These are phyloP conservation scores for Petunia axillaris DNA, from an alignment of 257 asterid genomes.

Conservation along the genomic window DNA sequence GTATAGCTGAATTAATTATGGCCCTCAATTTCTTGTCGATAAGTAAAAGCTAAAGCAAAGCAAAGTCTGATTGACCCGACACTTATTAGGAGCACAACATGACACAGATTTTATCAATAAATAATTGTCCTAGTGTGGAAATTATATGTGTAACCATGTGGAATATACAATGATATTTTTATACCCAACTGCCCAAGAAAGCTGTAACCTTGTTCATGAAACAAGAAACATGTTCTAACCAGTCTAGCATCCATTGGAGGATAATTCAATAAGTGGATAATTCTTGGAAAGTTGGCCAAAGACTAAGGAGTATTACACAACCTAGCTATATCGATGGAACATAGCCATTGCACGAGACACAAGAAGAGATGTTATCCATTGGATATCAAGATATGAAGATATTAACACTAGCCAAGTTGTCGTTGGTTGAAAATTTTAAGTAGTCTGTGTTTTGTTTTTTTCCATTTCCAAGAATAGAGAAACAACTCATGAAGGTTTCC, in stretches of 20 bases:
- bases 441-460: background rate
- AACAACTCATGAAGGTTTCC: background rate
- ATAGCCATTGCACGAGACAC: conserved; percentile 35
- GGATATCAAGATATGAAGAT: conserved; percentile 34
- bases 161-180: conserved; percentile 17
- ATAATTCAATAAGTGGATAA: conserved; percentile 19
- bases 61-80: conserved; percentile 10
- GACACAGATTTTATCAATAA: conserved; percentile 16
- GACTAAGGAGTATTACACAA: conserved; percentile 3
- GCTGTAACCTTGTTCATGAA: conserved; percentile 27
- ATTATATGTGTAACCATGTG: conserved; percentile 23
- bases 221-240: conserved; percentile 25
- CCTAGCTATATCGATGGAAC: conserved; percentile 15
- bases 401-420: background rate
- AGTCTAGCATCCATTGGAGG: conserved; percentile 21
- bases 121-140: conserved; percentile 2
- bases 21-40: background rate
- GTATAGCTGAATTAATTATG: background rate
- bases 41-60: conserved; percentile 14
- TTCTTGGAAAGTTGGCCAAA: conserved; percentile 4
- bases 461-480: background rate
- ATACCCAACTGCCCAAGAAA: background rate
- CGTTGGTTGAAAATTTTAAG: background rate
- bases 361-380: conserved; percentile 27
- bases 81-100: background rate